A percentile compares a stretch with the other conserved stretches of the same genome.
phyloP scores from a whole-genome alignment of 805 yeast genomes.

The Saturnispora diversa region DNA sequence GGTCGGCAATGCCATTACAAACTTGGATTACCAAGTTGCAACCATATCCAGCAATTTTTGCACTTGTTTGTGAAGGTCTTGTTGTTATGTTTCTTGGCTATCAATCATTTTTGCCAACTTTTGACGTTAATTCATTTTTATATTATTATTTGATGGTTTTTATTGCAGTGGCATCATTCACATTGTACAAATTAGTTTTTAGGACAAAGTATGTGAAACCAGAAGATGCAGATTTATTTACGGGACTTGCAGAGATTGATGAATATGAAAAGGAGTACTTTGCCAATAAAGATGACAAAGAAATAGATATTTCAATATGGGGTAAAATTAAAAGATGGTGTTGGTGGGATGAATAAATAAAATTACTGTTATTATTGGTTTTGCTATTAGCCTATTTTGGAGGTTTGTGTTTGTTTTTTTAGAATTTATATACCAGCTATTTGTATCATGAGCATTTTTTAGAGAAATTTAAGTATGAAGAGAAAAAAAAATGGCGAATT shows the following conservation, averaged over 20 bases:
- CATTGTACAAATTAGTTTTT: conserved; percentile 32
- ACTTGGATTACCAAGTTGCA: conserved; percentile 41
- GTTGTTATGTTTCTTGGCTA: conserved; percentile 34
- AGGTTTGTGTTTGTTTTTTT: too few species aligned
- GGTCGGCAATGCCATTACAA: conserved; percentile 36
- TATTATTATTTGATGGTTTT: conserved; percentile 39
- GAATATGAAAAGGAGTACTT: conserved; percentile 36
- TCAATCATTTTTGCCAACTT: conserved; percentile 33
- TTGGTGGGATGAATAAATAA: conserved; percentile 10
- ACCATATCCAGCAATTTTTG: conserved; percentile 27
- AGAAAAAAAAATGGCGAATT: too few species aligned
- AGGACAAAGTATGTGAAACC: conserved; percentile 35
- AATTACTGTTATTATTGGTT: too few species aligned
- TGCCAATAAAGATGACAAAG: conserved; percentile 9
- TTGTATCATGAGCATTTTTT: too few species aligned
- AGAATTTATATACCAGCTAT: too few species aligned
- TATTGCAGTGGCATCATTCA: conserved; percentile 31
- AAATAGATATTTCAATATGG: not conserved
- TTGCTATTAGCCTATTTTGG: too few species aligned
- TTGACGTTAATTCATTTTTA: conserved; percentile 35
- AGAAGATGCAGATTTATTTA: conserved; percentile 37
- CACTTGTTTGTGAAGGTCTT: conserved; percentile 28
- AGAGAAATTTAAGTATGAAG: too few species aligned
- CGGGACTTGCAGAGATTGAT: conserved; percentile 41
- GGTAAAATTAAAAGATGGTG: conserved; percentile 2